phyloP scores from a whole-genome alignment of 2,329 filamentous ascomycete genomes.

The Alternaria longipes region DNA sequence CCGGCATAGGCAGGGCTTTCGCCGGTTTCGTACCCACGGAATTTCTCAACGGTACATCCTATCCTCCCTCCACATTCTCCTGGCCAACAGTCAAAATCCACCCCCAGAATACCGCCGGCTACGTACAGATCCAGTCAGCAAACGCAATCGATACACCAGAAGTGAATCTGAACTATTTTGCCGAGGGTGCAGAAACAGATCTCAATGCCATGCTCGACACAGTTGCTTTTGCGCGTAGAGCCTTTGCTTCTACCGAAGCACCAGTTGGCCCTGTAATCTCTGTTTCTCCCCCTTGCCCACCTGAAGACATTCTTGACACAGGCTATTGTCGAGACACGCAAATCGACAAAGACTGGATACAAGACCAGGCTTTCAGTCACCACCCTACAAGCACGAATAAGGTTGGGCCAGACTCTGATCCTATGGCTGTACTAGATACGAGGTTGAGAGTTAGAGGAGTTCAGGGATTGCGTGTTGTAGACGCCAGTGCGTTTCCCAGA shows the following conservation, averaged over 20 bases:
- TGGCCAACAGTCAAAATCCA: constrained; percentile 68
- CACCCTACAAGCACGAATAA: constrained; percentile 28
- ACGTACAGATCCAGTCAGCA: constrained; percentile 65
- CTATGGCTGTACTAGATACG: constrained; percentile 47
- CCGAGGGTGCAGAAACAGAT: constrained; percentile 62
- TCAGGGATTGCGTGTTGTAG: constrained; percentile 58
- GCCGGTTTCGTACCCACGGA: constrained; percentile 60
- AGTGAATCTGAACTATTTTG: constrained; percentile 55
- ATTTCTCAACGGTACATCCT: constrained; percentile 52
- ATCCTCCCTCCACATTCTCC: constrained; percentile 34
- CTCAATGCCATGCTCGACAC: constrained; percentile 63
- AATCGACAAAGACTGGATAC: constrained; percentile 29
- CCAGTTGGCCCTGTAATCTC: constrained; percentile 42
- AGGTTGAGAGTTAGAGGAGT: constrained; percentile 56
- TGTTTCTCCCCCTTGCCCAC: constrained; percentile 51
- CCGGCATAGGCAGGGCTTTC: constrained; percentile 58
- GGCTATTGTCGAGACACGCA: constrained; percentile 29
- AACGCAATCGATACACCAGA: constrained; percentile 69
- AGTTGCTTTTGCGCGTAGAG: constrained; percentile 63
- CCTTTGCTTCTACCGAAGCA: constrained; percentile 65
- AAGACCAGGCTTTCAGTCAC: constrained; percentile 33
- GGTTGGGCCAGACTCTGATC: constrained; percentile 39
- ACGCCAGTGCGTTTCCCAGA: constrained; percentile 36
- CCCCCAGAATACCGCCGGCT: constrained; percentile 67
- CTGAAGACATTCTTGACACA: constrained; percentile 37